These are phyloP conservation scores for Zalerion maritima DNA, from an alignment of 495 filamentous ascomycete genomes.

Conservation along the genomic window DNA sequence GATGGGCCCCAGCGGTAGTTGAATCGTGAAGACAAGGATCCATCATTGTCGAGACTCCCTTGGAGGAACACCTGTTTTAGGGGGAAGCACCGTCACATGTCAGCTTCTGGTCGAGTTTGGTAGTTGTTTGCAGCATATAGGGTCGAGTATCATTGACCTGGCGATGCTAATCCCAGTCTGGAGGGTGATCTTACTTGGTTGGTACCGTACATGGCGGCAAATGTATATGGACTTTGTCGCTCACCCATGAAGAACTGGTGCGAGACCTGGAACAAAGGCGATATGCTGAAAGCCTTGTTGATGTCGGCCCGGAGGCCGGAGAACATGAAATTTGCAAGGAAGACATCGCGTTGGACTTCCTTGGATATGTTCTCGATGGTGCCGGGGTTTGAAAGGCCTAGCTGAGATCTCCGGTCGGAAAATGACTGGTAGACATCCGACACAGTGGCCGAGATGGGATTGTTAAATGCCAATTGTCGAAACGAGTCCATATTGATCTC, in stretches of 20 bases:
- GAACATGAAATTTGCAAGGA: slow-evolving; percentile 92
- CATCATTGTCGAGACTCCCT: slow-evolving; percentile 85
- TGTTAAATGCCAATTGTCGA: slow-evolving; percentile 54
- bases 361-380: slow-evolving; percentile 79
- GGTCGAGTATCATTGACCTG: neutral
- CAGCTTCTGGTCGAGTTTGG: too few relatives aligned
- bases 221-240: slow-evolving; percentile 80
- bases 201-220: slow-evolving; percentile 84
- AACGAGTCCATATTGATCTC: slow-evolving; percentile 37
- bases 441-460: slow-evolving; percentile 51
- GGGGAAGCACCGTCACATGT: slow-evolving; percentile 4
- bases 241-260: slow-evolving; percentile 94
- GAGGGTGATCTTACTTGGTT: slow-evolving; percentile 51
- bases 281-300: slow-evolving; percentile 85
- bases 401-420: slow-evolving; percentile 65
- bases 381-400: slow-evolving; percentile 85
- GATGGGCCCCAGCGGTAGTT: slow-evolving; percentile 75
- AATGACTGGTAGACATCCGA: slow-evolving; percentile 72
- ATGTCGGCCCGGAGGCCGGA: slow-evolving; percentile 86
- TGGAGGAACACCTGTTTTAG: slow-evolving; percentile 70
- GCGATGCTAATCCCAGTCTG: neutral
- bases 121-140: slow-evolving; percentile 1
- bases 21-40: slow-evolving; percentile 63
- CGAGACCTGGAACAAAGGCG: slow-evolving; percentile 90
- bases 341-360: slow-evolving; percentile 89